phyloP scores from a whole-genome alignment of 768 basidiomycete species.

The Heimioporus sp. region DNA sequence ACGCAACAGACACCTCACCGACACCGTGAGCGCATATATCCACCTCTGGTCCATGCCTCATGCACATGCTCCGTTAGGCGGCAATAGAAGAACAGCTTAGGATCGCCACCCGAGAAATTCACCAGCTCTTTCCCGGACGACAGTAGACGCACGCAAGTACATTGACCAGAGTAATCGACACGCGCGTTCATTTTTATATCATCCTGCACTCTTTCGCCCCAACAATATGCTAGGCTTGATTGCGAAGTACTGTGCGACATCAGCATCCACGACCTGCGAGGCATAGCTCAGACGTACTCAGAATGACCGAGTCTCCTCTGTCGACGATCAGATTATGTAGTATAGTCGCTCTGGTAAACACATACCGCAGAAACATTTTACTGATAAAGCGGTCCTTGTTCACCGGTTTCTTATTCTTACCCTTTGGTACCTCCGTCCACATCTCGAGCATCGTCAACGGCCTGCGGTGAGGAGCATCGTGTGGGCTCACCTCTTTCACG shows the following conservation, averaged over 20 bases:
- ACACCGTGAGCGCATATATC: conserved; percentile 43
- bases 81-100: conserved; percentile 62
- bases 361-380: conserved; percentile 95
- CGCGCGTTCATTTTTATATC: neutral
- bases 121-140: conserved; percentile 45
- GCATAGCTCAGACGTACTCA: conserved; percentile 59
- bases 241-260: conserved; percentile 64
- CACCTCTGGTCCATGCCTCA: conserved; percentile 9
- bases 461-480: neutral
- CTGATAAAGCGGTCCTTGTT: conserved; percentile 99
- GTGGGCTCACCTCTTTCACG: conserved; percentile 81
- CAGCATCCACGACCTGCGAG: conserved; percentile 24
- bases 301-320: conserved; percentile 96
- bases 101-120: conserved; percentile 57
- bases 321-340: conserved; percentile 11
- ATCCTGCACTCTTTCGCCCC: too few species aligned
- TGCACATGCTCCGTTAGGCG: conserved; percentile 35
- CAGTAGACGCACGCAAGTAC: neutral
- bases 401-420: conserved; percentile 97
- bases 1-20: conserved; percentile 52
- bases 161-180: conserved; percentile 2
- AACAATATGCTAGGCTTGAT: conserved; percentile 50
- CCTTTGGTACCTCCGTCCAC: conserved; percentile 99
- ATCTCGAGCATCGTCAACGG: conserved; percentile 54
- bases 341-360: conserved; percentile 5